A percentile compares a stretch with the other conserved stretches of the same genome.
Conservation (phyloP, 2,329 filamentous ascomycete species). For the Clonostachys byssicola region DNA sequence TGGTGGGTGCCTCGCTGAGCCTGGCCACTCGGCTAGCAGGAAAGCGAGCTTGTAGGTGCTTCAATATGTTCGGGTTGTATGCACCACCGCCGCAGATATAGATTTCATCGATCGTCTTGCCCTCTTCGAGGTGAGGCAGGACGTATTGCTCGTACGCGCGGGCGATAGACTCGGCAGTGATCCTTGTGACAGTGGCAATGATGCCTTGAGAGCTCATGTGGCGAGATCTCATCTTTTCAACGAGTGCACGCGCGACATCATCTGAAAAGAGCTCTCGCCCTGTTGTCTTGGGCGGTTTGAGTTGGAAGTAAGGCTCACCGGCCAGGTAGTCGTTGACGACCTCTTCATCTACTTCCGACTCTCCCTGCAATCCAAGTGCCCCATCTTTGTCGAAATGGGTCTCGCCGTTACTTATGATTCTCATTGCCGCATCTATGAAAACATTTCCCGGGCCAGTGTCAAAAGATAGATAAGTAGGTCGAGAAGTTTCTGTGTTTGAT, state of each 20-base stretch:
- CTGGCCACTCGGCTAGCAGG: conserved; percentile 42
- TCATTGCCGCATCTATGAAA: conserved; percentile 16
- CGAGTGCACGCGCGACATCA: conserved; percentile 35
- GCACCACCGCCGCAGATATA: conserved; percentile 59
- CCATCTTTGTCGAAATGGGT: conserved; percentile 44
- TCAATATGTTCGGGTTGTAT: conserved; percentile 52
- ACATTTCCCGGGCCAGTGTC: conserved; percentile 43
- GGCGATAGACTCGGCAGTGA: conserved; percentile 44
- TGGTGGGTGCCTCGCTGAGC: conserved; percentile 42
- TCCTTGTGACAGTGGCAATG: conserved; percentile 42
- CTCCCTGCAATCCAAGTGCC: conserved; percentile 32
- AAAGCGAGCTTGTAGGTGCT: conserved; percentile 43
- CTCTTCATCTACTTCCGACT: conserved; percentile 23
- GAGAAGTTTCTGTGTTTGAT: background rate
- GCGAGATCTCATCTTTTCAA: conserved; percentile 26
- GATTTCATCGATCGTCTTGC: conserved; percentile 40
- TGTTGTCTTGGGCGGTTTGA: conserved; percentile 38
- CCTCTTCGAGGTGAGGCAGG: background rate
- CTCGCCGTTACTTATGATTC: conserved; percentile 26
- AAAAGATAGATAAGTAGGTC: conserved; percentile 12
- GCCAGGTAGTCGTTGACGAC: conserved; percentile 15
- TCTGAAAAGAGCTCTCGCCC: conserved; percentile 45
- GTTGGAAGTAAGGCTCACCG: conserved; percentile 30
- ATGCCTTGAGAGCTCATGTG: conserved; percentile 33
- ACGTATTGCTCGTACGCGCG: conserved; percentile 2